Evolutionary conservation across 768 basidiomycete genomes (phyloP).

Genomic region (Ramaria sp.): DNA sequence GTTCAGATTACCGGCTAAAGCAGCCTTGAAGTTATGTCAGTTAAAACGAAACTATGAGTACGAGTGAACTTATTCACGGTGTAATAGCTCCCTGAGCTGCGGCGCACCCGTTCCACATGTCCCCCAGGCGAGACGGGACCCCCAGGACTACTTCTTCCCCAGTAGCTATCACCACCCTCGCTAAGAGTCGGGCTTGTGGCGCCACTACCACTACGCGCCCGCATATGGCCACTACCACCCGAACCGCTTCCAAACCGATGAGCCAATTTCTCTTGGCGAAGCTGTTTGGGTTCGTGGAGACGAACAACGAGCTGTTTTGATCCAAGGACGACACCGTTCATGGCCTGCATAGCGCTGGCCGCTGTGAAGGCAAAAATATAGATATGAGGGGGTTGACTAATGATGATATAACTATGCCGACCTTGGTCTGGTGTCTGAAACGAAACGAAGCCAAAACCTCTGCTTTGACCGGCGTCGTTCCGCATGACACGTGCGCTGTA

Average conservation of each 20-base stretch:
- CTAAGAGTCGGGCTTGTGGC: slow-evolving; percentile 79
- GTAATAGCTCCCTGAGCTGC: slow-evolving; percentile 82
- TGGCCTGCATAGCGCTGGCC: slow-evolving; percentile 57
- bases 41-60: neutral
- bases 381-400: neutral
- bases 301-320: slow-evolving; percentile 76
- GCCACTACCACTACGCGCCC: slow-evolving; percentile 60
- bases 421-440: slow-evolving; percentile 80
- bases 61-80: slow-evolving; percentile 40
- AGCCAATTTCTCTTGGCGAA: slow-evolving; percentile 83
- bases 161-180: slow-evolving; percentile 69
- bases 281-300: slow-evolving; percentile 82
- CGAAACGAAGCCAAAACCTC: slow-evolving; percentile 88
- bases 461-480: slow-evolving; percentile 68
- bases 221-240: slow-evolving; percentile 73
- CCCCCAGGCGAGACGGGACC: slow-evolving; percentile 23
- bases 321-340: slow-evolving; percentile 70
- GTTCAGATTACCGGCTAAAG: slow-evolving; percentile 68
- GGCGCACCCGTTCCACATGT: slow-evolving; percentile 49
- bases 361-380: slow-evolving; percentile 32
- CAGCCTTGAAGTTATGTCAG: slow-evolving; percentile 42
- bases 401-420: slow-evolving; percentile 16
- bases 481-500: slow-evolving; percentile 87
- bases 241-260: slow-evolving; percentile 57
- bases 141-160: slow-evolving; percentile 68